Percentiles rank a stretch among this genome's conserved stretches.
These are phyloP conservation scores for Pichia paraexigua DNA, from an alignment of 805 yeast species.

Conservation along the genomic window DNA sequence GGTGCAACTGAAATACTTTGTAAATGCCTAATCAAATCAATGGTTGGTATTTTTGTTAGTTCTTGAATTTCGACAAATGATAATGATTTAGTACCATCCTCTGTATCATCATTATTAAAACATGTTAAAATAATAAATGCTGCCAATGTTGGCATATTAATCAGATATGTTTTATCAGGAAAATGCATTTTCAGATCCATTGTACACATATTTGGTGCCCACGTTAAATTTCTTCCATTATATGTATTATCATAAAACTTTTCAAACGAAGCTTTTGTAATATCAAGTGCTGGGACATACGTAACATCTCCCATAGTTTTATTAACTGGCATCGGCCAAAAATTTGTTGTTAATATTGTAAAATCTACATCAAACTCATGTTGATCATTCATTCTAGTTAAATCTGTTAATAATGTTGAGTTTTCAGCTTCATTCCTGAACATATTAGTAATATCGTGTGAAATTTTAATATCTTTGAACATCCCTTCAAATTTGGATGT, in stretches of 20 bases:
- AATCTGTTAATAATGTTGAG: slow-evolving; percentile 10
- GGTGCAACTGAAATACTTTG: slow-evolving; percentile 80
- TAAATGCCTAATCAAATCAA: slow-evolving; percentile 68
- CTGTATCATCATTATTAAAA: slow-evolving; percentile 50
- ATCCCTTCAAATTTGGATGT: slow-evolving; percentile 77
- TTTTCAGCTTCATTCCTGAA: slow-evolving; percentile 15
- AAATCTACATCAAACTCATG: slow-evolving; percentile 37
- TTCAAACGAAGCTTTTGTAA: slow-evolving; percentile 39
- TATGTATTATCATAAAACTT: slow-evolving; percentile 43
- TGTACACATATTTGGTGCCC: slow-evolving; percentile 83
- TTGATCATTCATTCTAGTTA: slow-evolving; percentile 18
- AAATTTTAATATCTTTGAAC: slow-evolving; percentile 69
- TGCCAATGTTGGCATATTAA: slow-evolving; percentile 73
- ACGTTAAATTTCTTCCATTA: slow-evolving; percentile 51
- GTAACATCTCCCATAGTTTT: slow-evolving; percentile 28
- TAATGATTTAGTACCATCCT: slow-evolving; percentile 31
- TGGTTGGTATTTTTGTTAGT: slow-evolving; percentile 62
- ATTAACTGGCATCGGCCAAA: slow-evolving; percentile 56
- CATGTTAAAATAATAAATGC: slow-evolving; percentile 63
- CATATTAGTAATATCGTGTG: slow-evolving; percentile 33
- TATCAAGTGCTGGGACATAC: slow-evolving; percentile 38
- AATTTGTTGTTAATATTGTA: slow-evolving; percentile 50
- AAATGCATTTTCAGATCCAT: slow-evolving; percentile 71
- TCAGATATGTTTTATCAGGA: slow-evolving; percentile 62
- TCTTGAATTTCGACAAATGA: slow-evolving; percentile 56